These are phyloP conservation scores for Ministeria vibrans DNA, from an alignment of 78 protist genomes.

Conservation along the genomic window DNA sequence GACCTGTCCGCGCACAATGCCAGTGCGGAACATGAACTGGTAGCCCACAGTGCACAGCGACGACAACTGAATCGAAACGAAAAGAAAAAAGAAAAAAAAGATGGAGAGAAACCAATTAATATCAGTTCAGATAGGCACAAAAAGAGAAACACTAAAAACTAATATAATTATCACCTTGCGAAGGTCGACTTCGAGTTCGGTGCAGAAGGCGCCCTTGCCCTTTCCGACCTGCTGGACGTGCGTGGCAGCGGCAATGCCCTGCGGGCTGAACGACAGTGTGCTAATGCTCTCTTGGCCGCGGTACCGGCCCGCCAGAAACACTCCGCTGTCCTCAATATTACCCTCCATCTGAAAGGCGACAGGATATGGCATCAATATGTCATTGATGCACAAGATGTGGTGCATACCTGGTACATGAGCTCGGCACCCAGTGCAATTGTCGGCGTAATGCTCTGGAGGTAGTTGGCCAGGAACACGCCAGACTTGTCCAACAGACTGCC, in stretches of 20 bases:
- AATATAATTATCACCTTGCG: background rate
- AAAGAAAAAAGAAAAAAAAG: background rate
- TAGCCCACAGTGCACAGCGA: conserved; percentile 8
- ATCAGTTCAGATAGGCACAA: no score
- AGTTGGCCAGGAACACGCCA: conserved; percentile 12
- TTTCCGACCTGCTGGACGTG: conserved; percentile 32
- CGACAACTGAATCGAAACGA: background rate
- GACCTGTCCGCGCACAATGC: conserved; percentile 6
- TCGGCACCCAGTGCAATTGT: conserved; percentile 15
- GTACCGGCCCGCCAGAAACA: conserved; percentile 7
- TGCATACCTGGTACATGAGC: background rate
- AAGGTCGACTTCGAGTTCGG: conserved; percentile 27
- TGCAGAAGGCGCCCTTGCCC: no score
- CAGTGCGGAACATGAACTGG: conserved; percentile 17
- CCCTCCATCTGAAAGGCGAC: conserved; percentile 1
- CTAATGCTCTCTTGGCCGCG: background rate
- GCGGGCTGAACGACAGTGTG: conserved; percentile 2
- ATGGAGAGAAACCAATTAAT: no score
- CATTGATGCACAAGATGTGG: background rate
- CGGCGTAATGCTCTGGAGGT: conserved; percentile 14
- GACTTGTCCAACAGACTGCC: background rate
- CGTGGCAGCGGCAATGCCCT: conserved; percentile 14
- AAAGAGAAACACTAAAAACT: background rate
- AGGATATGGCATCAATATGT: background rate
- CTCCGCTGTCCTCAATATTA: conserved; percentile 14